Percentiles rank a stretch among this genome's conserved stretches.
Conservation (phyloP, 164 flowering plant genomes). For the Warburgia ugandensis region DNA sequence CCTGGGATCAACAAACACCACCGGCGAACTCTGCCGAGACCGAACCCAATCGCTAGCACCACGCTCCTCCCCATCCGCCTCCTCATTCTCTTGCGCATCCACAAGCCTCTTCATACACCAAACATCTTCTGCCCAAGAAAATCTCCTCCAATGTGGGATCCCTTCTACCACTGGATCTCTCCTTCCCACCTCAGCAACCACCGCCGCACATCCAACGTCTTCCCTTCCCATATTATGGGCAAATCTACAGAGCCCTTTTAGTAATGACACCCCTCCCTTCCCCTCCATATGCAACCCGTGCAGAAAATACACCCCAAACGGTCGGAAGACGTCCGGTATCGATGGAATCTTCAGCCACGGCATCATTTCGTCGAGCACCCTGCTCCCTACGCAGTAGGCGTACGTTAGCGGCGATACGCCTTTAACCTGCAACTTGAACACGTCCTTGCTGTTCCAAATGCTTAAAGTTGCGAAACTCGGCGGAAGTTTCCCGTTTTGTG, state of each 20-base stretch:
- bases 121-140: constrained; percentile 59
- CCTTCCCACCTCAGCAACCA: constrained; percentile 64
- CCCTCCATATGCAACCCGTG: constrained; percentile 71
- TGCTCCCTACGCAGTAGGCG: constrained; percentile 38
- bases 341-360: constrained; percentile 70
- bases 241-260: constrained; percentile 47
- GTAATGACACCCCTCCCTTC: constrained; percentile 28
- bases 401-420: constrained; percentile 41
- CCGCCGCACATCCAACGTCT: constrained; percentile 43
- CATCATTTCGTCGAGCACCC: constrained; percentile 39
- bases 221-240: constrained; percentile 58
- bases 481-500: constrained; percentile 23
- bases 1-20: constrained; percentile 62
- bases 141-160: constrained; percentile 60
- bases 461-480: constrained; percentile 53
- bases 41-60: constrained; percentile 32
- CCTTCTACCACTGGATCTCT: constrained; percentile 44
- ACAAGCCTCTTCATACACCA: constrained; percentile 68
- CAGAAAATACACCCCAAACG: constrained; percentile 55
- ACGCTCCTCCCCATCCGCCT: background rate
- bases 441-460: constrained; percentile 65
- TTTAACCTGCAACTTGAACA: constrained; percentile 51
- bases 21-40: constrained; percentile 4
- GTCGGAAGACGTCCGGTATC: constrained; percentile 49
- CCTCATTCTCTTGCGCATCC: constrained; percentile 1